Percentiles rank a stretch among this genome's conserved stretches.
Conservation (phyloP, 78 protist species). For the Cavenderia fasciculata region DNA sequence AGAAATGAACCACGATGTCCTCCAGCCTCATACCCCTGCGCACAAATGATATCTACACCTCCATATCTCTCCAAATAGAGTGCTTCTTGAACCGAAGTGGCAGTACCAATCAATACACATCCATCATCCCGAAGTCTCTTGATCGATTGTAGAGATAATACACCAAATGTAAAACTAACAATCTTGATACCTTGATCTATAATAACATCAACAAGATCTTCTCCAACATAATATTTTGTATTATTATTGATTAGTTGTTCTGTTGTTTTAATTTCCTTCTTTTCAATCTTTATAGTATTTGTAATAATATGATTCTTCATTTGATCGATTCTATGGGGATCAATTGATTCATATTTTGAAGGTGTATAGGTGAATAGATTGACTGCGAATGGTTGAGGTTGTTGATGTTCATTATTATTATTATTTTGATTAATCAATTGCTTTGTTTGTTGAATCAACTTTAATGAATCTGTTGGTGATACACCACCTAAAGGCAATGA, state of each 20-base stretch:
- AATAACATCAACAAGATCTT: not conserved
- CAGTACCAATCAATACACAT: constrained; percentile 3
- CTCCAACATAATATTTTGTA: not conserved
- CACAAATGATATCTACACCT: not conserved
- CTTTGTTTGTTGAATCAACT: not conserved
- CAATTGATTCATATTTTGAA: not conserved
- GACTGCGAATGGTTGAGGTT: constrained; percentile 1
- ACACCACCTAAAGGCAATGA: constrained; percentile 14
- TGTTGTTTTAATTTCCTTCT: not conserved
- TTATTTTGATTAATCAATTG: not conserved
- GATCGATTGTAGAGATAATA: not conserved
- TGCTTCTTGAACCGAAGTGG: constrained; percentile 28
- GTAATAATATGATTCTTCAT: not conserved
- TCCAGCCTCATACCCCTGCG: constrained; percentile 61
- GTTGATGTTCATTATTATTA: not conserved
- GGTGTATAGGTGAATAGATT: too few species aligned
- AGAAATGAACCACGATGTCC: constrained; percentile 57
- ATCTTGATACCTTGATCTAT: not conserved
- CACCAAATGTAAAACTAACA: constrained; percentile 63
- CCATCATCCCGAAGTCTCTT: not conserved
- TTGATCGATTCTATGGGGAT: not conserved
- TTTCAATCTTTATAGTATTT: not conserved
- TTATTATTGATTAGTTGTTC: not conserved
- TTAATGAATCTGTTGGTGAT: not conserved
- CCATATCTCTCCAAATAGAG: not conserved